Percentiles rank a stretch among this genome's conserved stretches.
phyloP scores from a whole-genome alignment of 1,139 yeast genomes.

The Pichia sp. region DNA sequence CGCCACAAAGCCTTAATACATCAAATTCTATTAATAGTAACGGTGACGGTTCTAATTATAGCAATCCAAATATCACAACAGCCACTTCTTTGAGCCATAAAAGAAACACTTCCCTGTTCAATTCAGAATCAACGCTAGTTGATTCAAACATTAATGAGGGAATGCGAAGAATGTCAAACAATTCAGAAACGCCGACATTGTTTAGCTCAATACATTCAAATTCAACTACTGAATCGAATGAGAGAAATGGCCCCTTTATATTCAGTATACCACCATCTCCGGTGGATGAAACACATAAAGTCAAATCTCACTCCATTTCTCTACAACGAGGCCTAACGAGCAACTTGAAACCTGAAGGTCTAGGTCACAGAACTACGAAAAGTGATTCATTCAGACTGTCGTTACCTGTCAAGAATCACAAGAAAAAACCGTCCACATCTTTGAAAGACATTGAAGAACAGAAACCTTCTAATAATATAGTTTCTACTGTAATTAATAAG shows the following conservation, averaged over 20 bases:
- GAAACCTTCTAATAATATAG: too few species aligned
- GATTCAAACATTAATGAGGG: not conserved
- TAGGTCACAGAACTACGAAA: slow-evolving; percentile 13
- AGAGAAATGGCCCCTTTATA: too few species aligned
- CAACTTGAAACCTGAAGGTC: slow-evolving; percentile 7
- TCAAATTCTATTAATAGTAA: too few species aligned
- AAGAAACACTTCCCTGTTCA: slow-evolving; percentile 4
- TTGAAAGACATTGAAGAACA: too few species aligned
- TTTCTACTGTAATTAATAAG: too few species aligned
- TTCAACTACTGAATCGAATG: too few species aligned
- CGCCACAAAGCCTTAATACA: too few species aligned
- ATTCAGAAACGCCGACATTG: not conserved
- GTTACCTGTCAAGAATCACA: not conserved
- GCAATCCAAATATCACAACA: not conserved
- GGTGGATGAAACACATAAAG: too few species aligned
- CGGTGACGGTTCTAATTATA: not conserved
- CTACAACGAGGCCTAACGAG: slow-evolving; percentile 4
- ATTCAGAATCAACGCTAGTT: slow-evolving; percentile 10
- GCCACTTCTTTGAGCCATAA: not conserved
- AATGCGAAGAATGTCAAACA: slow-evolving; percentile 1
- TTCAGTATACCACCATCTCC: too few species aligned
- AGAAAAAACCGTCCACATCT: too few species aligned
- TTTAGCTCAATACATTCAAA: too few species aligned
- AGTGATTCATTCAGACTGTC: slow-evolving; percentile 7
- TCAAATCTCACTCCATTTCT: not conserved